Evolutionary conservation across 495 filamentous ascomycete genomes (phyloP).

Genomic region (Tetracladium marchalianum): DNA sequence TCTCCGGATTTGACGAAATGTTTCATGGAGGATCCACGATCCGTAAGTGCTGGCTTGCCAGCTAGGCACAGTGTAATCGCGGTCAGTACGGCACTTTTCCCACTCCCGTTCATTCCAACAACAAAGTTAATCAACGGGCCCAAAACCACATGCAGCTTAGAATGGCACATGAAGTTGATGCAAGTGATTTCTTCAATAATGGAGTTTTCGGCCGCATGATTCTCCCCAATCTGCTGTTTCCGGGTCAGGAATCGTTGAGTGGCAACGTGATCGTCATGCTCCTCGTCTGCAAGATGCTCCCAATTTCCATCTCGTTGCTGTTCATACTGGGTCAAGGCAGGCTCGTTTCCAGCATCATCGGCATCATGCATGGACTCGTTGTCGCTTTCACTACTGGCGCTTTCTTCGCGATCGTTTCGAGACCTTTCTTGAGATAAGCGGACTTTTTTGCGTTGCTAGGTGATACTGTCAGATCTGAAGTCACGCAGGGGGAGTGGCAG

Average conservation of each 20-base stretch:
- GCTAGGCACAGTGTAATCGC: slow-evolving; percentile 90
- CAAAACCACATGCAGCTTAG: slow-evolving; percentile 64
- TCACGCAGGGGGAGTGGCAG: slow-evolving; percentile 14
- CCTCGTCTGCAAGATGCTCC: slow-evolving; percentile 41
- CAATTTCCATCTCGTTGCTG: slow-evolving; percentile 39
- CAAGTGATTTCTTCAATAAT: slow-evolving; percentile 77
- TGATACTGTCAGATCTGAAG: background rate
- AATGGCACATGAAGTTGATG: slow-evolving; percentile 93
- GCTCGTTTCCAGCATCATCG: background rate
- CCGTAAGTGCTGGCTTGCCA: slow-evolving; percentile 90
- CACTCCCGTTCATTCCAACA: slow-evolving; percentile 93
- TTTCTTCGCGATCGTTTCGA: slow-evolving; percentile 16
- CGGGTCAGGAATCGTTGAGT: slow-evolving; percentile 61
- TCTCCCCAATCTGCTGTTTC: slow-evolving; percentile 48
- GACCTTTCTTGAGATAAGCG: slow-evolving; percentile 27
- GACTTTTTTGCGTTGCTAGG: slow-evolving; percentile 32
- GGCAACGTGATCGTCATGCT: slow-evolving; percentile 52
- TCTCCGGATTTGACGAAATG: slow-evolving; percentile 85
- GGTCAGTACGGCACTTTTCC: slow-evolving; percentile 97
- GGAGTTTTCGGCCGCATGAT: slow-evolving; percentile 69
- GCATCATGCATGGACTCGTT: slow-evolving; percentile 1
- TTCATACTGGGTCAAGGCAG: slow-evolving; percentile 36
- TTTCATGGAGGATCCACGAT: slow-evolving; percentile 84
- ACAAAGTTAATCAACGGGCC: slow-evolving; percentile 97
- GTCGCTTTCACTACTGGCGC: slow-evolving; percentile 5